Evolutionary conservation across 1,284 basidiomycete species (phyloP).

Genomic region (Trichosporon sp.): DNA sequence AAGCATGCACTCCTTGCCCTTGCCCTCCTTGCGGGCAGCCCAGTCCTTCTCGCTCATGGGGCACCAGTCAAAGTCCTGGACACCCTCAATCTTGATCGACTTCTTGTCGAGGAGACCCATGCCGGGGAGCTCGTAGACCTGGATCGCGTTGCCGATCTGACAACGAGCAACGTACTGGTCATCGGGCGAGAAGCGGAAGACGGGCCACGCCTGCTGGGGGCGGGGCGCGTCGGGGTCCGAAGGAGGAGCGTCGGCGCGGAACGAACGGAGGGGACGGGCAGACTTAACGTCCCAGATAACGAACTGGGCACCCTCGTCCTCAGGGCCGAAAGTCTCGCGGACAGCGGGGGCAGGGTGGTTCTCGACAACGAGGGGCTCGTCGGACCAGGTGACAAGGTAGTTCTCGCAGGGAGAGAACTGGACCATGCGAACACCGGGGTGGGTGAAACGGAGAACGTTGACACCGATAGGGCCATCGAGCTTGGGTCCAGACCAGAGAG

Average conservation of each 20-base stretch:
- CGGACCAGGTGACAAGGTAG: constrained; percentile 97
- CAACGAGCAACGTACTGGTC: constrained; percentile 92
- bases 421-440: constrained; percentile 92
- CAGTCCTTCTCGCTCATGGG: constrained; percentile 89
- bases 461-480: constrained; percentile 53
- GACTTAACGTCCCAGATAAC: constrained; percentile 98
- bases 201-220: constrained; percentile 71
- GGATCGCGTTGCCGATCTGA: constrained; percentile 88
- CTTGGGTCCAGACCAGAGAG: constrained; percentile 82
- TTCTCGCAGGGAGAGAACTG: constrained; percentile 98
- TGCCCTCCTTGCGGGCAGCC: constrained; percentile 66
- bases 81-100: constrained; percentile 96
- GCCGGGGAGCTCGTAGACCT: constrained; percentile 90
- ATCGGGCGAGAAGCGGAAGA: constrained; percentile 96
- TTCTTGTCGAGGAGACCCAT: constrained; percentile 98
- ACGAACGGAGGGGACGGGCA: constrained; percentile 88
- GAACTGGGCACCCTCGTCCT: constrained; percentile 95
- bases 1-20: constrained; percentile 80
- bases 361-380: constrained; percentile 89
- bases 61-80: constrained; percentile 99
- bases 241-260: constrained; percentile 64
- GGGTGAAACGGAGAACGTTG: constrained; percentile 73
- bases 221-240: constrained; percentile 59
- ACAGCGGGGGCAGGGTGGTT: constrained; percentile 63
- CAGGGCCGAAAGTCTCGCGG: constrained; percentile 64